phyloP scores from a whole-genome alignment of 495 filamentous ascomycete species.

The Aspergillus avenaceus region DNA sequence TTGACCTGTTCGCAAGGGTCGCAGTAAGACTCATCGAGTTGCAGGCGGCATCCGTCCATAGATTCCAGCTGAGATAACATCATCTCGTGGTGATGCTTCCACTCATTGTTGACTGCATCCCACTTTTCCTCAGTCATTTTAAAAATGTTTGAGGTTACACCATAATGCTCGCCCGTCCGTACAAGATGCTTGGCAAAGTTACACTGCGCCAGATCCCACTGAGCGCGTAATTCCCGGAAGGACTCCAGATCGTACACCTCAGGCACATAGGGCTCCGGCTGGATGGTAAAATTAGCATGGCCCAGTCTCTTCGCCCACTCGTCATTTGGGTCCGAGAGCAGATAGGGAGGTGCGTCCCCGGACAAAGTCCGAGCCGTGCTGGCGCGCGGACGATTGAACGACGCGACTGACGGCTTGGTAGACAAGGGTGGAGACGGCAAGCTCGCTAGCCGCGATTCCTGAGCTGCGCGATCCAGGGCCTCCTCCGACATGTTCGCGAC shows the following conservation, averaged over 20 bases:
- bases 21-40: slow-evolving; percentile 42
- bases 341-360: slow-evolving; percentile 54
- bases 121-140: slow-evolving; percentile 80
- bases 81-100: slow-evolving; percentile 62
- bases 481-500: slow-evolving; percentile 47
- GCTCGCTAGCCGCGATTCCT: slow-evolving; percentile 42
- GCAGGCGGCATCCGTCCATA: slow-evolving; percentile 29
- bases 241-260: slow-evolving; percentile 53
- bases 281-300: slow-evolving; percentile 88
- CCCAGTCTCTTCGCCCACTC: slow-evolving; percentile 79
- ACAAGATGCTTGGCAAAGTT: slow-evolving; percentile 83
- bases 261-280: slow-evolving; percentile 74
- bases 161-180: slow-evolving; percentile 83
- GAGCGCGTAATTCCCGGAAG: slow-evolving; percentile 62
- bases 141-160: slow-evolving; percentile 77
- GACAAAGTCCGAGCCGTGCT: slow-evolving; percentile 47
- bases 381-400: slow-evolving; percentile 55
- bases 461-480: slow-evolving; percentile 23
- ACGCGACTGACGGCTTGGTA: slow-evolving; percentile 71
- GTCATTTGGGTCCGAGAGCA: slow-evolving; percentile 63
- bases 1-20: slow-evolving; percentile 45
- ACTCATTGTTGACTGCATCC: slow-evolving; percentile 67
- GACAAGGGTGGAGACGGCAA: slow-evolving; percentile 76
- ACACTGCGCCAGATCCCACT: slow-evolving; percentile 76
- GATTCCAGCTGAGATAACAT: slow-evolving; percentile 45